Conservation (phyloP, 805 yeast species). For the Tetrapisispora fleetii region DNA sequence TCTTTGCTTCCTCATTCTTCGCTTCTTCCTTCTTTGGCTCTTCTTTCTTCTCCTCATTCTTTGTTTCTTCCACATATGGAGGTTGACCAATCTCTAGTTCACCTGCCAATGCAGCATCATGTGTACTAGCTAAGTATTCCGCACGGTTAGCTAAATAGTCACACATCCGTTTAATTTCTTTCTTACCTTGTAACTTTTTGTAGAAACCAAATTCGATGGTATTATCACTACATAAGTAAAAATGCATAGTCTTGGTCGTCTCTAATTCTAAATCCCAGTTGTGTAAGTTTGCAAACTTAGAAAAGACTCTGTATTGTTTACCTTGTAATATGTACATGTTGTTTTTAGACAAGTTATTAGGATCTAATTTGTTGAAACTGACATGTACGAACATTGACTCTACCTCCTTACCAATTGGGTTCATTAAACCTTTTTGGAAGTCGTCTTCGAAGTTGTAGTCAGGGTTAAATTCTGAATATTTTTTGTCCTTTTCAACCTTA, state of each 20-base stretch:
- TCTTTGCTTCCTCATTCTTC: constrained; percentile 1
- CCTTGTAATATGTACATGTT: constrained; percentile 12
- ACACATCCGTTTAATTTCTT: constrained; percentile 13
- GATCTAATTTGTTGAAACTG: constrained; percentile 31
- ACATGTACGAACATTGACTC: constrained; percentile 31
- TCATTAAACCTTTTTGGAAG: constrained; percentile 9
- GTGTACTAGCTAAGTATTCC: constrained; percentile 7
- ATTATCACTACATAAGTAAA: constrained; percentile 12
- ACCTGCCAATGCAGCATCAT: constrained; percentile 3
- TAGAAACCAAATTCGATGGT: constrained; percentile 11
- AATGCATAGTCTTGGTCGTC: constrained; percentile 10
- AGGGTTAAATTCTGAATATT: constrained; percentile 9
- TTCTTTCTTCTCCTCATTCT: constrained; percentile 2
- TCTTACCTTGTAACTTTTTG: constrained; percentile 6
- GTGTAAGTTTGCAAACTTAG: constrained; percentile 5
- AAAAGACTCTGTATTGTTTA: constrained; percentile 20
- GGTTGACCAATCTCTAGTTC: constrained; percentile 1
- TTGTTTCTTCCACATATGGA: not conserved
- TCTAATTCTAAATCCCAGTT: constrained; percentile 24
- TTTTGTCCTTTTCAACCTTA: constrained; percentile 6
- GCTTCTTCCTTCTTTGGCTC: not conserved
- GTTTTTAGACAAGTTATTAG: constrained; percentile 18
- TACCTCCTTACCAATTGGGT: constrained; percentile 7
- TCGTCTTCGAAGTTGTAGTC: constrained; percentile 9
- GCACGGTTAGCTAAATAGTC: constrained; percentile 12